Evolutionary conservation across 208 protist genomes (phyloP), one percentile per base, ranked within the genome.

Genomic region (Phytomonas francai): DNA sequence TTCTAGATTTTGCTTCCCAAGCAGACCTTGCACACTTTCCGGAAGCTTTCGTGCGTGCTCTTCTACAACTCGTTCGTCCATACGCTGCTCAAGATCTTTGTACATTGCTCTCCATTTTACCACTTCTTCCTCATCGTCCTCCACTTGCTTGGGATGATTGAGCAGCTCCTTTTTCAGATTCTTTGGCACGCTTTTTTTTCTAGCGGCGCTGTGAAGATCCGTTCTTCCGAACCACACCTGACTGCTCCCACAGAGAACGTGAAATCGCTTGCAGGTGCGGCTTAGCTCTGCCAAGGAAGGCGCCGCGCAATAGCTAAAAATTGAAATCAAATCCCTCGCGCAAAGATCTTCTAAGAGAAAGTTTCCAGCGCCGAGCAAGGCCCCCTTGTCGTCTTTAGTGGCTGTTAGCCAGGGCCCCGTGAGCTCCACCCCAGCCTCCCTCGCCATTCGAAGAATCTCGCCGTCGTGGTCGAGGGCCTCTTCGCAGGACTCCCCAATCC

Each of bases 251-350:
- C 34, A 12, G 34, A 39, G 34, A 9, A 39, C 68, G 36, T 59
- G 45, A 51, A 84, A 71, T 49, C 79, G 70, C 27, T 45, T 56
- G 54, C 49, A 70, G 28, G 78, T 72, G 33, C 54, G 32, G 36
- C 54, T 19, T 14, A 84, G 59, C 45, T 42, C 25, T 7, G 49
- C 73, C 22, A 84, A 65, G 6, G 79, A 68, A 22, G 0, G 31
- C 36, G 78, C 12, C 34, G 70, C 79, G 32, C 75, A 80, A 51
- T 74, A 84, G 3, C 57, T 30, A 39, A 84, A 73, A 57, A 69
- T 73, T 39, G 71, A 62, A 4, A 80, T 14, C 56, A 84, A n/a
- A 80, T 32, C 22, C 68, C 71, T 22, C 60, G 68, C n/a, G 78
- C 63, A 14, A 79, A 39, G 33, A 39, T 39, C 34, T 9, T 9